These are phyloP conservation scores for Mucor piriformis DNA, from an alignment of 371 early-diverging fungal genomes.

Conservation along the genomic window DNA sequence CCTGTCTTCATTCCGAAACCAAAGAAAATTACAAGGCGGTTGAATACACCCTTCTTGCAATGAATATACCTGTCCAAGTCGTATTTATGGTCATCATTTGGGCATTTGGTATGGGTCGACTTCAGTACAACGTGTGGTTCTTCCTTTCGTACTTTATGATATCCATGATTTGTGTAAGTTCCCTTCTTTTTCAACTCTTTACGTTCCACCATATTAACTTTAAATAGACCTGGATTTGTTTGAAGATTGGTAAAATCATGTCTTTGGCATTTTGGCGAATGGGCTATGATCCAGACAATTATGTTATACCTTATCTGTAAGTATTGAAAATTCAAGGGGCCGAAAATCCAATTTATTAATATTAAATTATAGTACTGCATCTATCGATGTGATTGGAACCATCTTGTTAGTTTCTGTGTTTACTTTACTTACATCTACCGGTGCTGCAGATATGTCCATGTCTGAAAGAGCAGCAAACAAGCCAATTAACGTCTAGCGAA, in stretches of 20 bases:
- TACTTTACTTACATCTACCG: conserved; percentile 33
- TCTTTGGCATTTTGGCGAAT: conserved; percentile 64
- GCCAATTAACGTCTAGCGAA: too few species aligned
- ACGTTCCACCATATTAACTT: too few species aligned
- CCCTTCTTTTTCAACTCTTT: neutral
- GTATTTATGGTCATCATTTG: conserved; percentile 67
- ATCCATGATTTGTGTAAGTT: conserved; percentile 48
- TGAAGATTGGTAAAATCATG: conserved; percentile 58
- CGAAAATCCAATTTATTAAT: conserved; percentile 28
- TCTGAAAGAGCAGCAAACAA: neutral
- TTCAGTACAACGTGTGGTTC: conserved; percentile 46
- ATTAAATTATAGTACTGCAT: conserved; percentile 44
- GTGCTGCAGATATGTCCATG: conserved; percentile 40
- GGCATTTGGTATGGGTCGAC: conserved; percentile 56
- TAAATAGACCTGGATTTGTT: conserved; percentile 41
- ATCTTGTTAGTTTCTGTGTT: conserved; percentile 52
- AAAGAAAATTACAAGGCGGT: conserved; percentile 57
- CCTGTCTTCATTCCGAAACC: conserved; percentile 67
- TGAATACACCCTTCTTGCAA: conserved; percentile 63
- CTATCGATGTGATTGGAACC: conserved; percentile 62
- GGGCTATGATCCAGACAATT: conserved; percentile 82
- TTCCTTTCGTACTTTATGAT: conserved; percentile 44
- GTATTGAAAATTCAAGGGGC: conserved; percentile 6
- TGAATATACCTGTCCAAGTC: conserved; percentile 76
- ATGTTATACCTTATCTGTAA: conserved; percentile 79